Evolutionary conservation across 2,329 filamentous ascomycete genomes (phyloP), one percentile per base, ranked within the genome.

Genomic region (Penicillium frequentans): DNA sequence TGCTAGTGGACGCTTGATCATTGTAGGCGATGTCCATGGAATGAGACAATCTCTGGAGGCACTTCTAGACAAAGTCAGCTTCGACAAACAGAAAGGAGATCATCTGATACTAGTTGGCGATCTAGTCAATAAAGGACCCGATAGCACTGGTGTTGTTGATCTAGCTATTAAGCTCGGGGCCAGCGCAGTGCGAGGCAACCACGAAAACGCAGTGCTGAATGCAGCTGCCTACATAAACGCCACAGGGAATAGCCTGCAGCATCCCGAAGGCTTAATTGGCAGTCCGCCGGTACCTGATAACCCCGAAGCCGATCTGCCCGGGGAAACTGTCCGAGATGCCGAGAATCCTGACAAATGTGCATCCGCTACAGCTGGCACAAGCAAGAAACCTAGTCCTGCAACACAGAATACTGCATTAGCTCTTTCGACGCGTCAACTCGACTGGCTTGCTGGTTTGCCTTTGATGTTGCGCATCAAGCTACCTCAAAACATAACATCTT

Each of bases 131-230:
- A 67, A 67, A 55, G 64, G 63, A 1, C 62, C 63, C 19, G 62
- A 67, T 48, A 66, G 62, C 19, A 24, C 60, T 16, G 60, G 63
- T 11, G 63, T 66, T 16, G 33, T 67, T 7, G 64, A 66, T 35
- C 46, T 66, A 16, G 64, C 60, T 8, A 62, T 65, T 3, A 54
- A 58, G 42, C 52, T 67, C 21, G 63, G 56, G 19, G 64, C 64
- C 23, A 66, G 59, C 49, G 63, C 63, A 26, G 64, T 67, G 27
- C 45, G 64, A 61, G 64, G 64, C 35, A 67, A 67, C 47, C 64
- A 67, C 29, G 64, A 67, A 10, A 66, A 67, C 57, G 64, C 64
- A 16, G 63, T 67, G 42, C 55, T 67, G 3, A 55, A 64, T 51
- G 63, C 64, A 1, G 57, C 62, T 1, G 51, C 46, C 19, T 57